Conservation (phyloP, 2,329 filamentous ascomycete species). For the Capronia americana region DNA sequence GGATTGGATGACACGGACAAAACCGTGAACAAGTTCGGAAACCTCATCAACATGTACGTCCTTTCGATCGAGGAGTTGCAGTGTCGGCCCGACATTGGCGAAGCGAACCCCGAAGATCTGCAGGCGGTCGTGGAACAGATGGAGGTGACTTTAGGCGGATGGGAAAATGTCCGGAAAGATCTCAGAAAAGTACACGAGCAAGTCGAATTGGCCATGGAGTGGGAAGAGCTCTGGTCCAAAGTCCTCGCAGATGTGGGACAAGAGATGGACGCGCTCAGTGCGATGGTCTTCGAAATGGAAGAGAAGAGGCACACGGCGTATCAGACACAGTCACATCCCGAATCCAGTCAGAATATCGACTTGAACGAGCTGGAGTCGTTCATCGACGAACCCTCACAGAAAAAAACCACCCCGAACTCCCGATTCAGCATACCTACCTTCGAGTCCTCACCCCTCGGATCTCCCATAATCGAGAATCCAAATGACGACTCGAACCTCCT, state of each 20-base stretch:
- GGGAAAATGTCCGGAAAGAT: conserved; percentile 79
- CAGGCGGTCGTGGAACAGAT: conserved; percentile 81
- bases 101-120: conserved; percentile 74
- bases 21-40: conserved; percentile 83
- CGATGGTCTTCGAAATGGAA: conserved; percentile 96
- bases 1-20: conserved; percentile 64
- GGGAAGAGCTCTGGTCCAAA: conserved; percentile 95
- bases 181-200: conserved; percentile 83
- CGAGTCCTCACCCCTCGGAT: conserved; percentile 49
- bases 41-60: conserved; percentile 89
- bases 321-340: conserved; percentile 68
- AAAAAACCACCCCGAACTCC: conserved; percentile 57
- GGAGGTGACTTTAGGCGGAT: conserved; percentile 83
- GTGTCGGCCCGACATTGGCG: conserved; percentile 73
- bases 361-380: conserved; percentile 92
- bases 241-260: conserved; percentile 91
- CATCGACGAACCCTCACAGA: conserved; percentile 76
- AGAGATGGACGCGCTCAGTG: conserved; percentile 79
- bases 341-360: conserved; percentile 67
- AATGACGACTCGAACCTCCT: conserved; percentile 88
- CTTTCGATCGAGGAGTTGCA: conserved; percentile 93
- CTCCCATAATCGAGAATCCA: conserved; percentile 53
- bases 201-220: conserved; percentile 97
- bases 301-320: conserved; percentile 84
- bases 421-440: conserved; percentile 73